phyloP scores from a whole-genome alignment of 371 early-diverging fungal genomes.

The Mucor ambiguus region DNA sequence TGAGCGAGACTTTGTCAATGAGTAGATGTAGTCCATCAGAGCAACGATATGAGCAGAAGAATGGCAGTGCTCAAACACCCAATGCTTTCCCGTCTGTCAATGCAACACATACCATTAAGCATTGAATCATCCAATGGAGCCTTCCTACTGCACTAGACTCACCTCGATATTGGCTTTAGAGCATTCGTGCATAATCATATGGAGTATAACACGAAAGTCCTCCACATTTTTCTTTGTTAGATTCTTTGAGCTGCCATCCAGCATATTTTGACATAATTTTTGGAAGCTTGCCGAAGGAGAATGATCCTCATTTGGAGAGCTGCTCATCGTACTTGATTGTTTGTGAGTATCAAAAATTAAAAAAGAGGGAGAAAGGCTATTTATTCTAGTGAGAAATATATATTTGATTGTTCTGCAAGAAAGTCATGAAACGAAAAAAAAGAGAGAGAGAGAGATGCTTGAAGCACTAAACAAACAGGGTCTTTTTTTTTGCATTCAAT shows the following conservation, averaged over 20 bases:
- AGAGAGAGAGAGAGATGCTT: neutral
- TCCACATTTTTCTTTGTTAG: conserved; percentile 31
- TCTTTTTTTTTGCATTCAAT: too few relatives aligned
- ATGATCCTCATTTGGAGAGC: neutral
- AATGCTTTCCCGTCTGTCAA: conserved; percentile 60
- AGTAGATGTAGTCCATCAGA: conserved; percentile 45
- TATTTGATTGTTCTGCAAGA: neutral
- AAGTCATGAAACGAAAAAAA: neutral
- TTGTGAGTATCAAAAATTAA: neutral
- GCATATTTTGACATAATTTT: conserved; percentile 21
- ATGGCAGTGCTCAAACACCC: conserved; percentile 60
- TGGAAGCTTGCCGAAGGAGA: conserved; percentile 20
- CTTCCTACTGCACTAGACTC: conserved; percentile 7
- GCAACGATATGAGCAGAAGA: conserved; percentile 41
- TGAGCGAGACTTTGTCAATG: conserved; percentile 46
- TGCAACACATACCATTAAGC: neutral
- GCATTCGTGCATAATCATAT: conserved; percentile 61
- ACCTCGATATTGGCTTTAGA: conserved; percentile 67
- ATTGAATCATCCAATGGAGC: neutral
- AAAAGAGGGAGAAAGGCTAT: neutral
- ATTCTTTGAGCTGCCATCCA: conserved; percentile 16
- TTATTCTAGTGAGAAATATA: neutral
- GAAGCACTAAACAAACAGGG: neutral
- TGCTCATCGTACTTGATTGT: neutral
- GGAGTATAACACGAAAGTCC: conserved; percentile 44